These are phyloP conservation scores for Hymenoscyphus occultus DNA, from an alignment of 2,329 filamentous ascomycete genomes.

Conservation along the genomic window DNA sequence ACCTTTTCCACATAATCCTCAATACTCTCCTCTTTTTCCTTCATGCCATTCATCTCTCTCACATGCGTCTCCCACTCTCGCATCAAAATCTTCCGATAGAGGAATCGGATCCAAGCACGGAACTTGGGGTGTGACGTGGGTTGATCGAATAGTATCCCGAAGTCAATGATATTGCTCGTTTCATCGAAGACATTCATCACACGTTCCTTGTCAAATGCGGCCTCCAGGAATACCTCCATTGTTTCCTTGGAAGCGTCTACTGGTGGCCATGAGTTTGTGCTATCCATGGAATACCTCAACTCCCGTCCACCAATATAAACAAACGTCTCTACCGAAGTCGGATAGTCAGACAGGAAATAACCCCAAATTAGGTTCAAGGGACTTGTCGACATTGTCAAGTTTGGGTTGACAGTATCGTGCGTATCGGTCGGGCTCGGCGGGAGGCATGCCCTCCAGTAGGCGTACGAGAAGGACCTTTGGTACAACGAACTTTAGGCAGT, in stretches of 20 bases:
- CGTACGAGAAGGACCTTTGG: too few relatives aligned
- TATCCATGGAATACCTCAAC: neutral
- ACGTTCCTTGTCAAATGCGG: neutral
- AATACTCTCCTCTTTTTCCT: neutral
- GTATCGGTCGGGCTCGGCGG: too few relatives aligned
- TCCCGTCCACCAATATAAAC: neutral
- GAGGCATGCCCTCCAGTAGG: too few relatives aligned
- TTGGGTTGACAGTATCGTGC: too few relatives aligned
- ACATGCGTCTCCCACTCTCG: neutral
- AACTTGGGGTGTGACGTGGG: neutral
- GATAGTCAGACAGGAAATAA: too few relatives aligned
- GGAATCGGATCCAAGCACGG: neutral
- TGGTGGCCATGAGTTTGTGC: neutral
- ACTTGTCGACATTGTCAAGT: too few relatives aligned
- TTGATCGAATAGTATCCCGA: neutral
- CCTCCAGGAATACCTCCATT: neutral
- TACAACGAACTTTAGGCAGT: too few relatives aligned
- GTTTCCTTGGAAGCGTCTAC: neutral
- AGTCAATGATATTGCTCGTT: neutral
- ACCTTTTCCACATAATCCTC: neutral
- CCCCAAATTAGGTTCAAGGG: too few relatives aligned
- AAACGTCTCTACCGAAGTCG: neutral
- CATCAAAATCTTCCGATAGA: neutral
- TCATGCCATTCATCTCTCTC: neutral
- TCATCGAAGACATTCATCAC: neutral